Percentiles rank a stretch among this genome's conserved stretches.
Conservation (phyloP, 257 asterid species). For the Solanum sitiens region DNA sequence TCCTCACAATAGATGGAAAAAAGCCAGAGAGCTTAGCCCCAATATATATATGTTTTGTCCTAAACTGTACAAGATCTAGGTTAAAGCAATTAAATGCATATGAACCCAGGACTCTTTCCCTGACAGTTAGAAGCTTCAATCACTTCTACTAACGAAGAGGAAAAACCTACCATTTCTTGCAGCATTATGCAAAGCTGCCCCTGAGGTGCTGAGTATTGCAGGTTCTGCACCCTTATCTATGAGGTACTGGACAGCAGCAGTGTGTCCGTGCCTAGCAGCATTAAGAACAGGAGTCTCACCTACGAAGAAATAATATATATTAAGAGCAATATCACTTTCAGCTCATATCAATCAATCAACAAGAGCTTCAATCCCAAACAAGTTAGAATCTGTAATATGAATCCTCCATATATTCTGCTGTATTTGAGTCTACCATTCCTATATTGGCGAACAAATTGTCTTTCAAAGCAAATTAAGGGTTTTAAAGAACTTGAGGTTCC, state of each 20-base stretch:
- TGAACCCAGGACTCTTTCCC: background rate
- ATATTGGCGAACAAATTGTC: background rate
- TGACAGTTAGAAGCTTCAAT: background rate
- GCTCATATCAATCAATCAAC: background rate
- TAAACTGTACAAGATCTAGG: background rate
- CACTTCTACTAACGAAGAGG: background rate
- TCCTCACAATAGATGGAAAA: background rate
- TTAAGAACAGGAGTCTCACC: slow-evolving; percentile 86
- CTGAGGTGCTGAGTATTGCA: slow-evolving; percentile 65
- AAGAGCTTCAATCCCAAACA: background rate
- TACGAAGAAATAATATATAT: slow-evolving; percentile 5
- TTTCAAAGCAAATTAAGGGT: background rate
- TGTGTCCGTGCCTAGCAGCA: slow-evolving; percentile 85
- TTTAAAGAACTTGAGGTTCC: background rate
- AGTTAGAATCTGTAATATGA: background rate
- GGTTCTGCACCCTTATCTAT: slow-evolving; percentile 72
- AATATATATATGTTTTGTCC: background rate
- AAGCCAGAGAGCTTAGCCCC: background rate
- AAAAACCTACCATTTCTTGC: slow-evolving; percentile 59
- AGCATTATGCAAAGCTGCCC: slow-evolving; percentile 74
- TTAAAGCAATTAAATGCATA: background rate
- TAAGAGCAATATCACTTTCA: background rate
- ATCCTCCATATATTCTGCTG: background rate
- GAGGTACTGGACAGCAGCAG: slow-evolving; percentile 66
- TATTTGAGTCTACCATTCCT: background rate